Evolutionary conservation across 192 early-diverging fungal species (phyloP).

Genomic region (Umbelopsis sp.): DNA sequence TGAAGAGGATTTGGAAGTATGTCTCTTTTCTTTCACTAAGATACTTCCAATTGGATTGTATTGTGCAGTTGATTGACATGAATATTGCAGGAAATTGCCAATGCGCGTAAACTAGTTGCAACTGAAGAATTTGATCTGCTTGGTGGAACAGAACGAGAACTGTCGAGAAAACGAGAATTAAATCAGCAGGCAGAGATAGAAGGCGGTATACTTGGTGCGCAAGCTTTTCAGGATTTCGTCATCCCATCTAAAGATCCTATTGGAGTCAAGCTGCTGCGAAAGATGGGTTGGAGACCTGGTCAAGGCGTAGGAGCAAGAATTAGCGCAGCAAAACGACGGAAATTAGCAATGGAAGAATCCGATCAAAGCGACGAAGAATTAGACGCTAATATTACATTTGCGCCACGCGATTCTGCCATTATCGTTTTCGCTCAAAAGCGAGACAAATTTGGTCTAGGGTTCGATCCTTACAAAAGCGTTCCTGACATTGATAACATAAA

Average conservation of each 20-base stretch:
- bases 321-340: constrained; percentile 36
- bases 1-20: constrained; percentile 85
- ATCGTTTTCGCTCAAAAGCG: constrained; percentile 51
- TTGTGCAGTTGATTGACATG: neutral
- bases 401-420: constrained; percentile 64
- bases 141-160: constrained; percentile 64
- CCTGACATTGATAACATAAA: constrained; percentile 54
- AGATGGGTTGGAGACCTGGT: constrained; percentile 90
- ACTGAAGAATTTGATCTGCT: constrained; percentile 72
- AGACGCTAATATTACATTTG: constrained; percentile 58
- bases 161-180: constrained; percentile 49
- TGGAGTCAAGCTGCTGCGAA: constrained; percentile 62
- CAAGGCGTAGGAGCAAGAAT: constrained; percentile 81
- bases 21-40: neutral
- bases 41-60: neutral
- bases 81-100: constrained; percentile 45
- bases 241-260: constrained; percentile 63
- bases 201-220: constrained; percentile 35
- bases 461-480: constrained; percentile 63
- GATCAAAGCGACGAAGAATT: constrained; percentile 51
- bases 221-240: constrained; percentile 33
- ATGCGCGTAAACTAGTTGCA: constrained; percentile 50
- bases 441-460: constrained; percentile 69
- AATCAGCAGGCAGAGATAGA: constrained; percentile 42
- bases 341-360: constrained; percentile 20